Evolutionary conservation across 768 basidiomycete genomes (phyloP), one percentile per base, ranked within the genome.

Genomic region (Boletus fagicola): DNA sequence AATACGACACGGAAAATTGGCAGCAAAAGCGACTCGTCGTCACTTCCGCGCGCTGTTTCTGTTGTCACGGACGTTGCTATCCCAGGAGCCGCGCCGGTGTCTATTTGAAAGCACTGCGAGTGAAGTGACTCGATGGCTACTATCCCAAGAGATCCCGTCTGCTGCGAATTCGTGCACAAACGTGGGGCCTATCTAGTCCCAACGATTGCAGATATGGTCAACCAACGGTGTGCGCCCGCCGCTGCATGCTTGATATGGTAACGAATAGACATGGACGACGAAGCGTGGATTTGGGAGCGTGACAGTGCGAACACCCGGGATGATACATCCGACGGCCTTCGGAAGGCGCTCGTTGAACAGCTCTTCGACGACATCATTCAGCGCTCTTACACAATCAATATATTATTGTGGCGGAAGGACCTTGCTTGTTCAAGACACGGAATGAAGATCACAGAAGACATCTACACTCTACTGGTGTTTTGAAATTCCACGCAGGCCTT

Each of bases 381-480:
- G 57, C 0, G 13, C 10, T 44, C 58, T 47, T 22, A 18, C 28
- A 18, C 5, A 10, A 51, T 51, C n/a, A 30, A 40, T 42, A 11
- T 9, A 4, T 52, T 39, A 20, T 11, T 13, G 30, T 8, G n/a
- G 35, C 46, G 30, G 48, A 6, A 13, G 10, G 38, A n/a, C 8
- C 6, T 9, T 51, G 2, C 26, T 31, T 39, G 43, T 61, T 58
- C 44, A 6, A 49, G 51, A 30, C 30, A 55, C 11, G n/a, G 5
- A 46, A 43, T 28, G 56, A 51, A 36, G 26, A 61, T 67, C 61
- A 50, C 39, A 30, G 10, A 42, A n/a, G 31, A 35, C 31, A 12
- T 35, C 15, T 16, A 6, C 15, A 4, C 8, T 18, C 10, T 36
- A 16, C 28, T 28, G 5, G 28, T 28, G 12, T n/a, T 18, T 26